A percentile compares a stretch with the other conserved stretches of the same genome.
Evolutionary conservation across 164 flowering plant genomes (phyloP).

Genomic region (Paratinospora sagittata): DNA sequence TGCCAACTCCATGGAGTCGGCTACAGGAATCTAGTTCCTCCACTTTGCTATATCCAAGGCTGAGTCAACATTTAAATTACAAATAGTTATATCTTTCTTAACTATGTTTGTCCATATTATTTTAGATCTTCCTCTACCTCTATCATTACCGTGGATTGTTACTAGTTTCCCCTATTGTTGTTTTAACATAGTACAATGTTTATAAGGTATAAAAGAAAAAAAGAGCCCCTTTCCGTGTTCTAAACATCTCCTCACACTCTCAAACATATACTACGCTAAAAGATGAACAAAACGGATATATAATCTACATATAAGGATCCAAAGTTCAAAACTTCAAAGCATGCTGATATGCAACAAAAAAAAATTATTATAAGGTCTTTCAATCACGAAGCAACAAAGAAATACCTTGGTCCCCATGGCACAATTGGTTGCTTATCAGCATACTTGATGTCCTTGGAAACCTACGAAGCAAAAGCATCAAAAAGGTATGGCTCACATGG

Average conservation of each 20-base stretch:
- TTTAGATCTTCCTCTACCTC: too few relatives aligned
- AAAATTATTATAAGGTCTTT: not conserved
- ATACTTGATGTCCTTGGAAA: constrained; percentile 92
- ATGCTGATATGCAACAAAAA: not conserved
- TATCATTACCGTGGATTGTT: too few relatives aligned
- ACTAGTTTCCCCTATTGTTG: too few relatives aligned
- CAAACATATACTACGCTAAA: not conserved
- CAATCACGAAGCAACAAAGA: not conserved
- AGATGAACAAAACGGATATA: not conserved
- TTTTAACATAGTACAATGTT: too few relatives aligned
- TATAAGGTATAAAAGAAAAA: not conserved
- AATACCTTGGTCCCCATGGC: constrained; percentile 97
- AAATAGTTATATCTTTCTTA: too few relatives aligned
- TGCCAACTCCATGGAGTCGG: too few relatives aligned
- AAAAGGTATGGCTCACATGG: not conserved
- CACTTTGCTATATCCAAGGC: too few relatives aligned
- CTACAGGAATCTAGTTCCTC: too few relatives aligned
- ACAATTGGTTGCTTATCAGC: constrained; percentile 94
- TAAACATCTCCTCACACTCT: not conserved
- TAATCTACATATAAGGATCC: not conserved
- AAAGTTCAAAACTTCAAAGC: not conserved
- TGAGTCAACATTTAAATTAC: too few relatives aligned
- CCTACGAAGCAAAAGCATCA: constrained; percentile 36
- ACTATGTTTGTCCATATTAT: too few relatives aligned
- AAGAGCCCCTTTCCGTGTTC: not conserved